Conservation (phyloP, 1,284 basidiomycete genomes). For the Ustilago shanxiensis region DNA sequence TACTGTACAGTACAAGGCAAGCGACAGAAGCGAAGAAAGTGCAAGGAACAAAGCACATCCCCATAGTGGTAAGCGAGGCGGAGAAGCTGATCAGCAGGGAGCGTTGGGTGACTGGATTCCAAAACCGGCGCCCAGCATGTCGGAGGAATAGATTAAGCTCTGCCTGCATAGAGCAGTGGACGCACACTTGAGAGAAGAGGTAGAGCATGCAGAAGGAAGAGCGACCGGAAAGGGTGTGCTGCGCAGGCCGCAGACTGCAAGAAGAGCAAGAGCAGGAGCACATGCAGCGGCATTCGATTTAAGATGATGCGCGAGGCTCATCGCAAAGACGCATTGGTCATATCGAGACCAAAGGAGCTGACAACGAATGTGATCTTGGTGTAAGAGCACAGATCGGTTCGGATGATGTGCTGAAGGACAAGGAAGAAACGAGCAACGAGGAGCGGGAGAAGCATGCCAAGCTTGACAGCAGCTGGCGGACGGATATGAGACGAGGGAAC, state of each 20-base stretch:
- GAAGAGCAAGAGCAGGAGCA: neutral
- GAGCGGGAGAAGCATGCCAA: conserved; percentile 4
- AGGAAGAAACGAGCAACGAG: neutral
- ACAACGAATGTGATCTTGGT: neutral
- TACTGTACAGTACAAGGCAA: too few relatives aligned
- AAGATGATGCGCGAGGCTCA: neutral
- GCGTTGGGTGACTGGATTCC: conserved; percentile 1
- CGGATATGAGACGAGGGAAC: neutral
- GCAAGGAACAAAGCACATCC: neutral
- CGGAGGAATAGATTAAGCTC: conserved; percentile 26
- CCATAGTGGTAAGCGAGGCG: neutral
- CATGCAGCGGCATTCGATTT: neutral
- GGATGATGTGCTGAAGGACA: neutral
- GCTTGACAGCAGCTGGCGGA: conserved; percentile 17
- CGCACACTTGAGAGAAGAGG: neutral
- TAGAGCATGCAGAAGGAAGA: conserved; percentile 9
- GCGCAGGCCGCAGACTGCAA: conserved; percentile 6
- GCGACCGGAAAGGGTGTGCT: neutral
- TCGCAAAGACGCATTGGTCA: conserved; percentile 17
- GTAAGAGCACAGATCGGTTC: neutral
- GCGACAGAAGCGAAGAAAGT: neutral
- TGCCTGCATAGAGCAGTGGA: conserved; percentile 20
- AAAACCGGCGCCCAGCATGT: conserved; percentile 13
- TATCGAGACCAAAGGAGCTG: neutral
- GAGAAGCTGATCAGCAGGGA: conserved; percentile 3